phyloP scores from a whole-genome alignment of 257 asterid species.

The Ehretia macrophylla region DNA sequence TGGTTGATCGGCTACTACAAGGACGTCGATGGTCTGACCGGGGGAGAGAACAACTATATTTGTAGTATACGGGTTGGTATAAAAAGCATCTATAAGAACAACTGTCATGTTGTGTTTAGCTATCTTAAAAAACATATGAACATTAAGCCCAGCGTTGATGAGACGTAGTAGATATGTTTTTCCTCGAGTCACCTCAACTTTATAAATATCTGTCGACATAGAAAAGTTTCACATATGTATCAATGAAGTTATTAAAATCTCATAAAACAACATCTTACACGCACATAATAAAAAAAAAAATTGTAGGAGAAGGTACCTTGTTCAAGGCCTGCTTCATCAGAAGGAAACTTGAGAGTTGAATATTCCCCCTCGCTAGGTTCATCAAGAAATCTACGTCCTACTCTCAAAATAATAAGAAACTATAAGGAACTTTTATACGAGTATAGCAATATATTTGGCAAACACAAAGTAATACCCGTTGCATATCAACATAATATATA shows the following conservation, averaged over 20 bases:
- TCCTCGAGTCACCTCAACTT: not conserved
- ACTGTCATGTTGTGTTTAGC: not conserved
- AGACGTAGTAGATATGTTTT: not conserved
- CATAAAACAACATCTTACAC: no score
- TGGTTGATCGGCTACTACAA: not conserved
- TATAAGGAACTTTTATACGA: no score
- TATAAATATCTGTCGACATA: constrained; percentile 1
- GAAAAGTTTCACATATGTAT: not conserved
- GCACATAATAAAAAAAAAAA: no score
- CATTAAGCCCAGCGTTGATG: not conserved
- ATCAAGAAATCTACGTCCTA: constrained; percentile 1
- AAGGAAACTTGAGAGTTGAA: not conserved
- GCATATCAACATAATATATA: no score
- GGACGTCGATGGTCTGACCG: not conserved
- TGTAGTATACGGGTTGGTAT: not conserved
- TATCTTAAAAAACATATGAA: not conserved
- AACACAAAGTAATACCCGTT: no score
- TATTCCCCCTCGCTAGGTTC: not conserved
- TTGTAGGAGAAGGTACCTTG: not conserved
- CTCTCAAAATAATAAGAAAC: not conserved
- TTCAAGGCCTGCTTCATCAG: not conserved
- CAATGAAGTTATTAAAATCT: not conserved
- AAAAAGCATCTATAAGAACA: not conserved
- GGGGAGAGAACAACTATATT: not conserved
- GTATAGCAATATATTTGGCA: no score